These are phyloP conservation scores for Conringia planisiliqua DNA, from an alignment of 345 rosid species.

Conservation along the genomic window DNA sequence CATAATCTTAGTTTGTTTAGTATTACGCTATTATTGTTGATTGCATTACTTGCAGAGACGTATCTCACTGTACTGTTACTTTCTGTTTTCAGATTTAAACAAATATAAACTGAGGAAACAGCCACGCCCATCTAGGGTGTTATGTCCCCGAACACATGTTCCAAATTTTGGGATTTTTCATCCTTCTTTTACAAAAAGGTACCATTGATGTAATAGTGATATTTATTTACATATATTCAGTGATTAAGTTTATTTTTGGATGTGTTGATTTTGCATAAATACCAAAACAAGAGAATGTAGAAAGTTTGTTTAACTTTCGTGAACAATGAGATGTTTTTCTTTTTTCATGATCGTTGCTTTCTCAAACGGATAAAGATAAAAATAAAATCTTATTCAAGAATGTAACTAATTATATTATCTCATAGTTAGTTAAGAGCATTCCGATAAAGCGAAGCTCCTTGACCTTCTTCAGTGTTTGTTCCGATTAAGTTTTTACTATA, in stretches of 20 bases:
- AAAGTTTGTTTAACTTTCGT: neutral
- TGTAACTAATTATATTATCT: neutral
- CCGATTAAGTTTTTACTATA: neutral
- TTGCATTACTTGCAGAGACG: conserved; percentile 21
- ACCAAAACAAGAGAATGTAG: neutral
- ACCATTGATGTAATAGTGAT: neutral
- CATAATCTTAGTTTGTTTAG: conserved; percentile 16
- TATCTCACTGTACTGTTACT: conserved; percentile 14
- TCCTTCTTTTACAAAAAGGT: neutral
- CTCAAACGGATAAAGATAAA: neutral
- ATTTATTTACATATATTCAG: neutral
- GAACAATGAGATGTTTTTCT: neutral
- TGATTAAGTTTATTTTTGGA: neutral
- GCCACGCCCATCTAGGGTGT: conserved; percentile 12
- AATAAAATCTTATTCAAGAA: neutral
- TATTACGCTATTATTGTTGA: neutral
- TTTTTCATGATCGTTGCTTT: neutral
- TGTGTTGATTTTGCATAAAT: neutral
- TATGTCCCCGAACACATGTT: conserved; percentile 28
- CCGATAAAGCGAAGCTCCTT: neutral
- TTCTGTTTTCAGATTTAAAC: neutral
- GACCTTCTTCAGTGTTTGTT: neutral
- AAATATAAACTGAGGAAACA: neutral
- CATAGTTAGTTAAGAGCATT: neutral
- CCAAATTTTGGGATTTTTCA: conserved; percentile 2